Percentiles rank a stretch among this genome's conserved stretches.
These are phyloP conservation scores for Didymellaceae sp. DNA, from an alignment of 2,329 filamentous ascomycete species.

Conservation along the genomic window DNA sequence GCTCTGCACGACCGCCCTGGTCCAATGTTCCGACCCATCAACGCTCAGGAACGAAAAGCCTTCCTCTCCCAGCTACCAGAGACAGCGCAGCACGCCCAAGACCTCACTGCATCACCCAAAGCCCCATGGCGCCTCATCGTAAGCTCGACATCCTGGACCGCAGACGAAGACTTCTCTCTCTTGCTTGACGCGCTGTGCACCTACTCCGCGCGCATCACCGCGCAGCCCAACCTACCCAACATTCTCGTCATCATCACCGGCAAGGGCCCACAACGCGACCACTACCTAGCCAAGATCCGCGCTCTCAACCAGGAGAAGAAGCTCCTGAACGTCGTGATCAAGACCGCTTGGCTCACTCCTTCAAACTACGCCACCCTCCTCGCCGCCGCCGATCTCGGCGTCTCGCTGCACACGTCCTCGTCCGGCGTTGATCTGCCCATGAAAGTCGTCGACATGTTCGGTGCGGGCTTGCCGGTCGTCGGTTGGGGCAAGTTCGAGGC, in stretches of 20 bases:
- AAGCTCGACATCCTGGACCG: conserved; percentile 95
- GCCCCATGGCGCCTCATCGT: conserved; percentile 74
- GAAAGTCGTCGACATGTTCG: conserved; percentile 99
- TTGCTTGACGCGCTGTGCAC: conserved; percentile 80
- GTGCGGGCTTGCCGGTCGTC: conserved; percentile 86
- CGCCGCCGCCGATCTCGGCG: conserved; percentile 83
- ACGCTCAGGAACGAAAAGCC: conserved; percentile 47
- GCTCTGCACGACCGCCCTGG: conserved; percentile 78
- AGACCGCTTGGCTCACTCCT: conserved; percentile 84
- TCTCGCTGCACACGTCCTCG: conserved; percentile 90
- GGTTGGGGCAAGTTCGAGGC: conserved; percentile 87
- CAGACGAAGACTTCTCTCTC: conserved; percentile 92
- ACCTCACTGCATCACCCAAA: conserved; percentile 57
- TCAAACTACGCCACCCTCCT: conserved; percentile 85
- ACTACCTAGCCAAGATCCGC: conserved; percentile 73
- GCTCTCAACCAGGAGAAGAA: conserved; percentile 66
- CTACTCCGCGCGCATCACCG: conserved; percentile 67
- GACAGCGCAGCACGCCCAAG: conserved; percentile 64
- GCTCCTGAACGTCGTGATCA: conserved; percentile 73
- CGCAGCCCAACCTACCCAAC: conserved; percentile 61
- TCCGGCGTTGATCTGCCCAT: conserved; percentile 96
- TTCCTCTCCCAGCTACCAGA: conserved; percentile 72
- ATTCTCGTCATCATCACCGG: conserved; percentile 93
- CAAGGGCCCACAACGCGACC: conserved; percentile 82
- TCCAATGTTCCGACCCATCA: conserved; percentile 76